phyloP scores from a whole-genome alignment of 2,329 filamentous ascomycete species.

The Alternaria sp. region DNA sequence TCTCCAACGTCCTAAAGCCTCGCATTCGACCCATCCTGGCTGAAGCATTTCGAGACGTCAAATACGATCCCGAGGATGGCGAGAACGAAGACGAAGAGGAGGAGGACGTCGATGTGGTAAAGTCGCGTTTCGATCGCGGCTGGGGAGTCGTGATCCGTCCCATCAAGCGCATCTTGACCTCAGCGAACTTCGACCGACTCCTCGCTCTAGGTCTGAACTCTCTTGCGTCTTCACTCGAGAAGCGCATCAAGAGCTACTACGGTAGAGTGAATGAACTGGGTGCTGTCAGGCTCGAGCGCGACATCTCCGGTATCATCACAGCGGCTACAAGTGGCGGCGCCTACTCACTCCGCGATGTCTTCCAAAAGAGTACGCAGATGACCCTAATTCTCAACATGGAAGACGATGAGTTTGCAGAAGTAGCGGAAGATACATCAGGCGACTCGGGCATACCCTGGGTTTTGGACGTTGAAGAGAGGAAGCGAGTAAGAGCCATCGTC shows the following conservation, averaged over 20 bases:
- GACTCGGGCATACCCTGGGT: slow-evolving; percentile 73
- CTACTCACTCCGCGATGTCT: slow-evolving; percentile 79
- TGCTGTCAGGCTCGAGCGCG: slow-evolving; percentile 81
- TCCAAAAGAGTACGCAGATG: slow-evolving; percentile 79
- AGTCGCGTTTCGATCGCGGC: slow-evolving; percentile 78
- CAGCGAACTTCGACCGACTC: slow-evolving; percentile 76
- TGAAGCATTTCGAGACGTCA: slow-evolving; percentile 89
- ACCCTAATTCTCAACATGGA: slow-evolving; percentile 92
- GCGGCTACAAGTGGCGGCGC: slow-evolving; percentile 69
- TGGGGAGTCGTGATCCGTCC: slow-evolving; percentile 89
- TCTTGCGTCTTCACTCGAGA: slow-evolving; percentile 81
- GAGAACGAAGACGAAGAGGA: slow-evolving; percentile 56
- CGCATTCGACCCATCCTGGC: slow-evolving; percentile 83
- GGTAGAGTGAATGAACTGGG: slow-evolving; percentile 82
- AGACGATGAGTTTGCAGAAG: slow-evolving; percentile 91
- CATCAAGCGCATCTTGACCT: slow-evolving; percentile 81
- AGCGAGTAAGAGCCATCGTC: slow-evolving; percentile 73
- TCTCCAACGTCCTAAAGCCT: slow-evolving; percentile 84
- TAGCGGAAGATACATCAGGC: slow-evolving; percentile 57
- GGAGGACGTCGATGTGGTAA: slow-evolving; percentile 68
- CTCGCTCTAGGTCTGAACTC: slow-evolving; percentile 76
- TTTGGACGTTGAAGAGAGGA: slow-evolving; percentile 74
- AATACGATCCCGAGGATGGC: slow-evolving; percentile 69
- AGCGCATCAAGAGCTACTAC: slow-evolving; percentile 80
- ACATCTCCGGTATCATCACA: slow-evolving; percentile 76